phyloP scores from a whole-genome alignment of 257 asterid species.

The Knoxia roxburghii region DNA sequence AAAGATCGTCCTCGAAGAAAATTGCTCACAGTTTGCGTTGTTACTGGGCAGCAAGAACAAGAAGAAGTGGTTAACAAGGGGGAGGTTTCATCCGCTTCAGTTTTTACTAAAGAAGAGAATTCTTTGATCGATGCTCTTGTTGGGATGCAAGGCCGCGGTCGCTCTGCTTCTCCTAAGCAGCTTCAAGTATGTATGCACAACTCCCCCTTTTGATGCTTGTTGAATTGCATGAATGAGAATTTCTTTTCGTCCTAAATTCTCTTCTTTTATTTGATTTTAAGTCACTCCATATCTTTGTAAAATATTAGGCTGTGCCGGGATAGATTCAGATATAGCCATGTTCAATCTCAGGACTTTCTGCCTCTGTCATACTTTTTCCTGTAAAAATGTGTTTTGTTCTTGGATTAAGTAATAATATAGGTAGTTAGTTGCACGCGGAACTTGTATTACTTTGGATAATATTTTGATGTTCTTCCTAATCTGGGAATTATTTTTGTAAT shows the following conservation, averaged over 20 bases:
- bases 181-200: slow-evolving; percentile 38
- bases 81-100: slow-evolving; percentile 25
- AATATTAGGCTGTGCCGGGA: not conserved
- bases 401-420: not conserved
- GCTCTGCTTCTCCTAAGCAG: slow-evolving; percentile 62
- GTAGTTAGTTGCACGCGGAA: not conserved
- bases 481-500: not conserved
- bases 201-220: not conserved
- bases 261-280: not conserved
- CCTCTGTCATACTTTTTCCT: not conserved
- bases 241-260: not conserved
- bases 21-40: slow-evolving; percentile 20
- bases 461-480: not conserved
- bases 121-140: slow-evolving; percentile 62
- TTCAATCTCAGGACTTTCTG: too few relatives aligned
- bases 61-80: slow-evolving; percentile 17
- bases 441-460: not conserved
- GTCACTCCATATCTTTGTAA: not conserved
- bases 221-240: not conserved
- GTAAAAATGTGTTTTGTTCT: not conserved
- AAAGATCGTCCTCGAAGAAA: not conserved
- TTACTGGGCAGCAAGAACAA: slow-evolving; percentile 29
- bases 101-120: slow-evolving; percentile 50
- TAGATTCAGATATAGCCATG: not conserved
- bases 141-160: slow-evolving; percentile 91